phyloP scores from a whole-genome alignment of 2,329 filamentous ascomycete genomes.

The Alternaria angustiovoidea region DNA sequence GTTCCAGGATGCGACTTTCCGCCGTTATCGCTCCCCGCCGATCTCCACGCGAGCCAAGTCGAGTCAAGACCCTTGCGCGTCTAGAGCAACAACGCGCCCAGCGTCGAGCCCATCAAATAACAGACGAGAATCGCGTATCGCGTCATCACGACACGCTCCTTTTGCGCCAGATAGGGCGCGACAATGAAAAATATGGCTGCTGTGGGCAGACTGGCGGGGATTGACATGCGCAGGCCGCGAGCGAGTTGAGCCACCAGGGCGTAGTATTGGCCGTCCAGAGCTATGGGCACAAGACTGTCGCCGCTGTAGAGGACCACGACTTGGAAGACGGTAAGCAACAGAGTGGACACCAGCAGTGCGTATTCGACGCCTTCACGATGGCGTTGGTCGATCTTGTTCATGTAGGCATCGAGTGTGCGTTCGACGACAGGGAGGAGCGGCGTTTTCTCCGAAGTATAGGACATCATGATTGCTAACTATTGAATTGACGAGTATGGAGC shows the following conservation, averaged over 20 bases:
- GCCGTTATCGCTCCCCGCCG: conserved; percentile 32
- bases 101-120: conserved; percentile 32
- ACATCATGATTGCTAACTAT: not conserved
- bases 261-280: conserved; percentile 6
- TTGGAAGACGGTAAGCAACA: conserved; percentile 24
- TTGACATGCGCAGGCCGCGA: conserved; percentile 26
- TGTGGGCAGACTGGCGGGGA: conserved; percentile 32
- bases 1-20: conserved; percentile 7
- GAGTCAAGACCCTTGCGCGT: conserved; percentile 14
- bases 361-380: conserved; percentile 13
- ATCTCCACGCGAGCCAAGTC: conserved; percentile 5
- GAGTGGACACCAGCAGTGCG: conserved; percentile 7
- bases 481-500: not conserved
- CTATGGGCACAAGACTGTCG: conserved; percentile 8
- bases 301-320: conserved; percentile 27
- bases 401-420: not conserved
- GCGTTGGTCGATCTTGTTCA: not conserved
- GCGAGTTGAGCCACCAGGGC: conserved; percentile 25
- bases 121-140: conserved; percentile 33
- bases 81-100: conserved; percentile 29
- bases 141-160: conserved; percentile 23
- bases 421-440: conserved; percentile 12
- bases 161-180: conserved; percentile 26
- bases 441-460: conserved; percentile 11
- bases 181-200: conserved; percentile 31